Evolutionary conservation across 176 grass and related monocot species (phyloP).

Genomic region (Cenchrus fungigraminus): DNA sequence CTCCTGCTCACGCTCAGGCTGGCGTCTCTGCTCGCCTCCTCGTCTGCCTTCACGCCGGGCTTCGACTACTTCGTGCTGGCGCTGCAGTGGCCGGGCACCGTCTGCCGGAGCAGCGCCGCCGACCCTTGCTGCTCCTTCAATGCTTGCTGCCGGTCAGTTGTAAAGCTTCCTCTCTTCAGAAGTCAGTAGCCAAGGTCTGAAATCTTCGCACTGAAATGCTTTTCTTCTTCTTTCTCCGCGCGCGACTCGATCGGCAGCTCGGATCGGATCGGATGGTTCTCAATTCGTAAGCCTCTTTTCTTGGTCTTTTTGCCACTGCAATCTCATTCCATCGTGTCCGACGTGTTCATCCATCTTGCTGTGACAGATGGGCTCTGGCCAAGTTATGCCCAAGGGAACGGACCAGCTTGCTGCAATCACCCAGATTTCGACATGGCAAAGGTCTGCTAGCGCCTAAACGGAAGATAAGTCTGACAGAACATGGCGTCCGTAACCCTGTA

Average conservation of each 20-base stretch:
- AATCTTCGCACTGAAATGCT: background rate
- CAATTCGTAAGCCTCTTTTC: background rate
- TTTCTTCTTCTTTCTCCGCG: background rate
- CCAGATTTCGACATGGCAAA: constrained; percentile 19
- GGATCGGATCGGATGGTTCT: constrained; percentile 1
- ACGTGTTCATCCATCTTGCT: background rate
- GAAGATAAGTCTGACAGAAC: background rate
- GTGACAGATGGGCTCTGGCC: constrained; percentile 10
- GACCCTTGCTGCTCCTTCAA: background rate
- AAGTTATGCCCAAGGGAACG: background rate
- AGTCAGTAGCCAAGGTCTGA: background rate
- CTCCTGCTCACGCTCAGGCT: background rate
- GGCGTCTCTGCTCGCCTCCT: background rate
- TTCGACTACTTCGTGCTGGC: constrained; percentile 1
- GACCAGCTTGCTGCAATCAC: constrained; percentile 17
- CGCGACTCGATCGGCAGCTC: background rate
- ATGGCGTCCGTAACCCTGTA: background rate
- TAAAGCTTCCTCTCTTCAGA: background rate
- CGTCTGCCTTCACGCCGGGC: background rate
- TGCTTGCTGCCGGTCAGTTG: constrained; percentile 9
- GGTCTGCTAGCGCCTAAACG: background rate
- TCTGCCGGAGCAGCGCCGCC: background rate
- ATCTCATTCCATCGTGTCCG: background rate
- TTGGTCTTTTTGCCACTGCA: too few relatives aligned
- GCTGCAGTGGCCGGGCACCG: constrained; percentile 21